These are phyloP conservation scores for Guyanaporus albipodus DNA, from an alignment of 768 basidiomycete genomes.

Conservation along the genomic window DNA sequence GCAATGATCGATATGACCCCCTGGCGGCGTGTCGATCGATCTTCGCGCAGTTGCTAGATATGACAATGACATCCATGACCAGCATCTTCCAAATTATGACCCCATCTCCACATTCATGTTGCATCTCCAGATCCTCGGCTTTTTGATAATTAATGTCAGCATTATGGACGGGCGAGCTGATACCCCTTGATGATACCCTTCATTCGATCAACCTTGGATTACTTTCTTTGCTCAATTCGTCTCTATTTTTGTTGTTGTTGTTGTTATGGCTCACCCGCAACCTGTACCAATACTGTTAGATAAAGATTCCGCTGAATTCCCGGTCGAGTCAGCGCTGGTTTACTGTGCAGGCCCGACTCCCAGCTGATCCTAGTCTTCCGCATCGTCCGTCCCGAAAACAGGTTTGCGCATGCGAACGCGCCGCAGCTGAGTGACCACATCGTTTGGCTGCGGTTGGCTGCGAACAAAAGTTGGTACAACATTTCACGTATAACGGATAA, in stretches of 20 bases:
- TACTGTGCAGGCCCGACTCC: too few species aligned
- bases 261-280: too few species aligned
- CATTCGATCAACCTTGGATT: conserved; percentile 14
- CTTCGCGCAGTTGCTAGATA: conserved; percentile 7
- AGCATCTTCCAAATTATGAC: conserved; percentile 3
- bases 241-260: not conserved
- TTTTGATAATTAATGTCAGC: conserved; percentile 1
- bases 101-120: conserved; percentile 5
- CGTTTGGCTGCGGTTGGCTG: too few species aligned
- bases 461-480: too few species aligned
- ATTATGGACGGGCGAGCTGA: conserved; percentile 9
- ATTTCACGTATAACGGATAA: too few species aligned
- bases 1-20: conserved; percentile 12
- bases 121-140: conserved; percentile 3
- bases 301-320: too few species aligned
- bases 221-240: conserved; percentile 7
- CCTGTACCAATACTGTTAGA: too few species aligned
- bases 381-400: too few species aligned
- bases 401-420: too few species aligned
- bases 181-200: conserved; percentile 17
- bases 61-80: conserved; percentile 3
- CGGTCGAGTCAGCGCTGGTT: too few species aligned
- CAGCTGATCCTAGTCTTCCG: too few species aligned
- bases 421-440: too few species aligned
- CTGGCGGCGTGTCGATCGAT: conserved; percentile 23